phyloP scores from a whole-genome alignment of 441 rosid species.

The Monsonia emarginata region DNA sequence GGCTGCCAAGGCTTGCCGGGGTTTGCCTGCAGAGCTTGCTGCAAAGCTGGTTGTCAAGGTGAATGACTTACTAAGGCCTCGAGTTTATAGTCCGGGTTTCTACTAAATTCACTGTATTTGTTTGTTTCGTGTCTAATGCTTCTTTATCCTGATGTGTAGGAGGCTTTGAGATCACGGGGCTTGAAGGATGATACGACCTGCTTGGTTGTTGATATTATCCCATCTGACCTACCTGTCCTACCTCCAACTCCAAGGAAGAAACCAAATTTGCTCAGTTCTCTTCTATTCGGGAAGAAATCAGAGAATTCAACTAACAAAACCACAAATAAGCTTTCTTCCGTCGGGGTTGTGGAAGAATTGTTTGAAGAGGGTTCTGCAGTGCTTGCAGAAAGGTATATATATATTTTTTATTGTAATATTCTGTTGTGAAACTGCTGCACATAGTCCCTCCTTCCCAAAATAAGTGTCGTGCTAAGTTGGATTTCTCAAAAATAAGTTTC shows the following conservation, averaged over 20 bases:
- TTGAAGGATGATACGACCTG: slow-evolving; percentile 98
- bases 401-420: not conserved
- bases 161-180: slow-evolving; percentile 91
- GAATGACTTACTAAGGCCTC: not conserved
- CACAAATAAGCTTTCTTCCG: slow-evolving; percentile 74
- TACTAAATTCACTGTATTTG: not conserved
- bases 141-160: slow-evolving; percentile 34
- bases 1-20: slow-evolving; percentile 61
- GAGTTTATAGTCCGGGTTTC: not conserved
- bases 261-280: slow-evolving; percentile 47
- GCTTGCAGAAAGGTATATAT: slow-evolving; percentile 77
- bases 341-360: slow-evolving; percentile 91
- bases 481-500: no score
- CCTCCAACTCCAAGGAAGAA: slow-evolving; percentile 63
- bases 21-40: slow-evolving; percentile 77
- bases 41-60: slow-evolving; percentile 89
- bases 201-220: slow-evolving; percentile 93
- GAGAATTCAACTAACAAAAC: slow-evolving; percentile 37
- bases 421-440: not conserved
- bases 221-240: slow-evolving; percentile 62
- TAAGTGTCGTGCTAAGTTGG: no score
- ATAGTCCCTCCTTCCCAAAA: no score
- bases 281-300: slow-evolving; percentile 57
- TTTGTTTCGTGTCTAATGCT: slow-evolving; percentile 9
- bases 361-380: slow-evolving; percentile 98